Conservation (phyloP, 2,329 filamentous ascomycete species). For the Ophiostoma novo-ulmi region DNA sequence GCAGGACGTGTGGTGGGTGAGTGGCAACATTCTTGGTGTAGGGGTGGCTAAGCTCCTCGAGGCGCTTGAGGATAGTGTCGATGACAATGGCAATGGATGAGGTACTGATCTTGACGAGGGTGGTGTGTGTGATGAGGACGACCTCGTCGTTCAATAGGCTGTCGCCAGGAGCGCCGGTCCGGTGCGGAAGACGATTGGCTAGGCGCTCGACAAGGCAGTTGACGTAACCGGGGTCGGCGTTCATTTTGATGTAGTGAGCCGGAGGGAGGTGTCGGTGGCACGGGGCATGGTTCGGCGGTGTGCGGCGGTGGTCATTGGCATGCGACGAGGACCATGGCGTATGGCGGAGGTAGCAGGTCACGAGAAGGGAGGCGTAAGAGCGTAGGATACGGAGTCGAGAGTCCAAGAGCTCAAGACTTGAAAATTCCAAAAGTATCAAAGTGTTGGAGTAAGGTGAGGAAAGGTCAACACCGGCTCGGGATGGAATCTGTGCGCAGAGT, state of each 20-base stretch:
- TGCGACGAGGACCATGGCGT: conserved; percentile 18
- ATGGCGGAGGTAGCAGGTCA: conserved; percentile 19
- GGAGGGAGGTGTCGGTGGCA: background rate
- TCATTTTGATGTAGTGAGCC: conserved; percentile 43
- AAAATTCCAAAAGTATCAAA: background rate
- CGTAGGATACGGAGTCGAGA: background rate
- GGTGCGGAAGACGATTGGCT: conserved; percentile 58
- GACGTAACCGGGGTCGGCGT: conserved; percentile 55
- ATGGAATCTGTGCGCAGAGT: conserved; percentile 4
- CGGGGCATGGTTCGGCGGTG: conserved; percentile 16
- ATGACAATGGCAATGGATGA: conserved; percentile 51
- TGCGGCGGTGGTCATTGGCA: conserved; percentile 16
- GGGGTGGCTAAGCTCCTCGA: conserved; percentile 55
- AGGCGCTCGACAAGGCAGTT: conserved; percentile 59
- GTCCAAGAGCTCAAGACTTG: background rate
- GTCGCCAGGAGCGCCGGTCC: conserved; percentile 53
- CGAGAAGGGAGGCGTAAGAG: background rate
- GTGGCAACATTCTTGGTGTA: conserved; percentile 44
- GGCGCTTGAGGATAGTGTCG: conserved; percentile 51
- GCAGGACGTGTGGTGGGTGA: conserved; percentile 56
- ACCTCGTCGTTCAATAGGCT: conserved; percentile 58
- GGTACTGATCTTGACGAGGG: conserved; percentile 56
- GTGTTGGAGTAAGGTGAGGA: background rate
- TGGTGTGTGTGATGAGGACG: conserved; percentile 55
- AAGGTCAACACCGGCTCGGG: background rate